phyloP scores from a whole-genome alignment of 2,329 filamentous ascomycete species.

The Fusarium tanahbumbuense region DNA sequence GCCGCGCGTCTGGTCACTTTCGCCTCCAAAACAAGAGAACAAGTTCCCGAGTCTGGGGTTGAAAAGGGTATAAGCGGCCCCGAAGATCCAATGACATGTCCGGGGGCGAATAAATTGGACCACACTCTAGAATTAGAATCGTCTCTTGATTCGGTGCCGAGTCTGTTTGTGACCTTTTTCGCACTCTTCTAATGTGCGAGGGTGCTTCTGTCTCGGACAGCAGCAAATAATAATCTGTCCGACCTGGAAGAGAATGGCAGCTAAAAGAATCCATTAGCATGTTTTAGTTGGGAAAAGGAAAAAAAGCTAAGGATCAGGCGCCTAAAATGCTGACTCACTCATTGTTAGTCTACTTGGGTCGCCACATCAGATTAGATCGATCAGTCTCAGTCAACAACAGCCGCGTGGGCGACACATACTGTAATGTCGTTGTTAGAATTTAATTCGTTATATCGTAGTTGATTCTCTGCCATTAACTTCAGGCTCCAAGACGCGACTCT shows the following conservation, averaged over 20 bases:
- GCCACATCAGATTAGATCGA: slow-evolving; percentile 36
- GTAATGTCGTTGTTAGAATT: slow-evolving; percentile 12
- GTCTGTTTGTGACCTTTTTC: neutral
- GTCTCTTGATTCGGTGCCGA: slow-evolving; percentile 18
- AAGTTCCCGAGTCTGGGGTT: slow-evolving; percentile 10
- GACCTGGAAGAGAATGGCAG: slow-evolving; percentile 16
- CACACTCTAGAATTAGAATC: neutral
- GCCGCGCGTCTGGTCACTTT: slow-evolving; percentile 43
- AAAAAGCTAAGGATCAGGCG: neutral
- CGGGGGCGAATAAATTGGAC: slow-evolving; percentile 24
- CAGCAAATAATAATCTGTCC: slow-evolving; percentile 12
- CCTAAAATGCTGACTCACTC: slow-evolving; percentile 36
- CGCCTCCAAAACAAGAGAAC: slow-evolving; percentile 1
- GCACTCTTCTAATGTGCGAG: slow-evolving; percentile 17
- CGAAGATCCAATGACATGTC: slow-evolving; percentile 31
- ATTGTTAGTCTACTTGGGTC: slow-evolving; percentile 5
- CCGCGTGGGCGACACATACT: slow-evolving; percentile 34
- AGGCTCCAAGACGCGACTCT: neutral
- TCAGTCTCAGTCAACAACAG: slow-evolving; percentile 24
- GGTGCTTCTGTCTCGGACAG: neutral
- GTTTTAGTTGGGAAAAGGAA: neutral
- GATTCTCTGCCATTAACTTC: neutral
- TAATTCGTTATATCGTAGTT: neutral
- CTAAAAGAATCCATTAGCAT: slow-evolving; percentile 1
- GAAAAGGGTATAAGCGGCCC: slow-evolving; percentile 35